phyloP scores from a whole-genome alignment of 345 rosid genomes.

The Rhizophora mangle region DNA sequence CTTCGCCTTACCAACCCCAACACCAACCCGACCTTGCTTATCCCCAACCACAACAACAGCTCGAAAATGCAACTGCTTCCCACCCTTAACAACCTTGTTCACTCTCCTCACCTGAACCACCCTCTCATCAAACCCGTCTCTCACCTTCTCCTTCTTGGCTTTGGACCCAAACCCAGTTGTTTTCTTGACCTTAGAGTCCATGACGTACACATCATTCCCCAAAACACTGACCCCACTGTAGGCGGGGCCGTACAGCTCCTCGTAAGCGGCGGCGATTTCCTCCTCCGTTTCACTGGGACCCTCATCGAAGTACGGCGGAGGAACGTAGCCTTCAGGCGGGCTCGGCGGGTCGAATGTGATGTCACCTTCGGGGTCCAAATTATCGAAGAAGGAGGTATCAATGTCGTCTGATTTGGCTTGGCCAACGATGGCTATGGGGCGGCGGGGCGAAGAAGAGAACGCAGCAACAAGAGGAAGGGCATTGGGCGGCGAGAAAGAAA shows the following conservation, averaged over 20 bases:
- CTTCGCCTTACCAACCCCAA: conserved; percentile 85
- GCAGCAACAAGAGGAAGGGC: conserved; percentile 5
- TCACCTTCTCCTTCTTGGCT: conserved; percentile 50
- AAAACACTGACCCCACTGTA: conserved; percentile 58
- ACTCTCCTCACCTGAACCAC: conserved; percentile 82
- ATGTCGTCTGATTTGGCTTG: conserved; percentile 34
- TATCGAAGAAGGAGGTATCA: conserved; percentile 53
- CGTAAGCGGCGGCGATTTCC: conserved; percentile 68
- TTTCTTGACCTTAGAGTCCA: conserved; percentile 65
- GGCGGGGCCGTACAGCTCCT: conserved; percentile 78
- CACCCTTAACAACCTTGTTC: conserved; percentile 91
- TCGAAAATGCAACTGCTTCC: conserved; percentile 76
- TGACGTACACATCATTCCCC: conserved; percentile 58
- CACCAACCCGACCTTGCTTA: conserved; percentile 76
- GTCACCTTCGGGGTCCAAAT: conserved; percentile 38
- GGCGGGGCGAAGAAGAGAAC: conserved; percentile 20
- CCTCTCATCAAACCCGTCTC: conserved; percentile 86
- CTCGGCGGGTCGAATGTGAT: conserved; percentile 56
- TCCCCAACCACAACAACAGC: conserved; percentile 84
- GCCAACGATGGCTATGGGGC: conserved; percentile 6
- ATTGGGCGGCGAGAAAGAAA: conserved; percentile 17
- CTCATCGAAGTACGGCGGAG: conserved; percentile 72
- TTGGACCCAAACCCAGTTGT: conserved; percentile 43
- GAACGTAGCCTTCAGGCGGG: conserved; percentile 56
- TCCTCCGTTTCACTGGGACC: conserved; percentile 60